A percentile compares a stretch with the other conserved stretches of the same genome.
These are phyloP conservation scores for Waltiozyma solani DNA, from an alignment of 1,139 yeast genomes.

Conservation along the genomic window DNA sequence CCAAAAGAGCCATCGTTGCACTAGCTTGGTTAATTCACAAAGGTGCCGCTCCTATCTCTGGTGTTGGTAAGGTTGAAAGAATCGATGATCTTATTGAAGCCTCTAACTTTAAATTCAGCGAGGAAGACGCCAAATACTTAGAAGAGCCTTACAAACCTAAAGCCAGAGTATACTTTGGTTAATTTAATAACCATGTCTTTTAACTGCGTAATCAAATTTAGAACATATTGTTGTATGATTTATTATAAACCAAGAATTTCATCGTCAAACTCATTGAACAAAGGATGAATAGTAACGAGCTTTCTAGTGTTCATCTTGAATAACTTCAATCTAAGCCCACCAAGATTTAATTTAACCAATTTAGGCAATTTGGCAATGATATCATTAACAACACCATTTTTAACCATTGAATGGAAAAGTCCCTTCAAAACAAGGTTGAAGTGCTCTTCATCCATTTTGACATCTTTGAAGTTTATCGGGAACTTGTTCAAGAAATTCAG, in stretches of 20 bases:
- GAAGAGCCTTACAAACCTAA: slow-evolving; percentile 38
- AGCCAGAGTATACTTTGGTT: not conserved
- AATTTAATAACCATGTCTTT: slow-evolving; percentile 82
- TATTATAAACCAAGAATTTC: too few species aligned
- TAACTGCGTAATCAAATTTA: slow-evolving; percentile 80
- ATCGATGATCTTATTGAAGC: slow-evolving; percentile 39
- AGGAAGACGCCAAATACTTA: slow-evolving; percentile 30
- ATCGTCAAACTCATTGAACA: not conserved
- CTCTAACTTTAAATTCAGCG: slow-evolving; percentile 28
- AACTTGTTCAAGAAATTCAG: slow-evolving; percentile 2
- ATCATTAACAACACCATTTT: slow-evolving; percentile 5
- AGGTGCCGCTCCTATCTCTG: slow-evolving; percentile 40
- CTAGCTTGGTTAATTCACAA: slow-evolving; percentile 45
- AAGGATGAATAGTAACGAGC: not conserved
- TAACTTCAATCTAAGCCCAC: slow-evolving; percentile 11
- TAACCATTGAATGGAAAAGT: slow-evolving; percentile 11
- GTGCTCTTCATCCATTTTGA: too few species aligned
- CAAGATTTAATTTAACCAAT: slow-evolving; percentile 11
- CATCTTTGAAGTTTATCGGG: not conserved
- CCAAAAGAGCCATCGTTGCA: slow-evolving; percentile 43
- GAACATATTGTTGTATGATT: too few species aligned
- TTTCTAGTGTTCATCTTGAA: not conserved
- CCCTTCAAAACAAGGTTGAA: slow-evolving; percentile 8
- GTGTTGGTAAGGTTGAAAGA: slow-evolving; percentile 31
- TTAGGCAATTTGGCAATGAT: slow-evolving; percentile 5